These are phyloP conservation scores for Ustilago tritici DNA, from an alignment of 1,284 basidiomycete species.

Conservation along the genomic window DNA sequence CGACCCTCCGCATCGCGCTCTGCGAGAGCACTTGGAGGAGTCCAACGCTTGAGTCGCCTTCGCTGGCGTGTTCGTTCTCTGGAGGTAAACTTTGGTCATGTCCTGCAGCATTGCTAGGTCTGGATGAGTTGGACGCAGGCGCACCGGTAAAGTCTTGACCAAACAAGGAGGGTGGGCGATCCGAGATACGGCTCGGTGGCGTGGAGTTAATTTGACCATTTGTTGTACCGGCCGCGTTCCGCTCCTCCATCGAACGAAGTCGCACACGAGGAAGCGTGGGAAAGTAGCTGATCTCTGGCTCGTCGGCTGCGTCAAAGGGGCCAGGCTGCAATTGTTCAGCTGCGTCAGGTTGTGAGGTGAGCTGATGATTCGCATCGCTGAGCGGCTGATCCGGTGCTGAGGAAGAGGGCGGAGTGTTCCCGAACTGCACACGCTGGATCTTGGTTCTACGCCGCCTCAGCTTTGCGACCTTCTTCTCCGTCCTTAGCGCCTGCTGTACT, in stretches of 20 bases:
- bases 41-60: slow-evolving; percentile 19
- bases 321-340: not conserved
- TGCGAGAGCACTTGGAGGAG: slow-evolving; percentile 43
- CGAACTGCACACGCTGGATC: slow-evolving; percentile 33
- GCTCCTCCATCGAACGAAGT: not conserved
- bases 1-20: slow-evolving; percentile 26
- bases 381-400: slow-evolving; percentile 27
- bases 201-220: not conserved
- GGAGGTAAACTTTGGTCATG: not conserved
- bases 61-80: slow-evolving; percentile 2
- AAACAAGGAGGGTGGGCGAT: not conserved
- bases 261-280: slow-evolving; percentile 29
- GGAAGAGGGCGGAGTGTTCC: not conserved
- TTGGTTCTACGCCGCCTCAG: slow-evolving; percentile 15
- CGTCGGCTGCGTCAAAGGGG: slow-evolving; percentile 15
- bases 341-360: slow-evolving; percentile 28
- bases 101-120: not conserved
- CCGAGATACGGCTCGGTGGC: not conserved
- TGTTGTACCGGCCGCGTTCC: not conserved
- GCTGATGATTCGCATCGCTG: slow-evolving; percentile 28
- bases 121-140: not conserved
- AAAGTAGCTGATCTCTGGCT: slow-evolving; percentile 44
- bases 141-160: not conserved
- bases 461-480: slow-evolving; percentile 4
- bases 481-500: not conserved